phyloP scores from a whole-genome alignment of 257 asterid genomes.

The Nicotiana knightiana region DNA sequence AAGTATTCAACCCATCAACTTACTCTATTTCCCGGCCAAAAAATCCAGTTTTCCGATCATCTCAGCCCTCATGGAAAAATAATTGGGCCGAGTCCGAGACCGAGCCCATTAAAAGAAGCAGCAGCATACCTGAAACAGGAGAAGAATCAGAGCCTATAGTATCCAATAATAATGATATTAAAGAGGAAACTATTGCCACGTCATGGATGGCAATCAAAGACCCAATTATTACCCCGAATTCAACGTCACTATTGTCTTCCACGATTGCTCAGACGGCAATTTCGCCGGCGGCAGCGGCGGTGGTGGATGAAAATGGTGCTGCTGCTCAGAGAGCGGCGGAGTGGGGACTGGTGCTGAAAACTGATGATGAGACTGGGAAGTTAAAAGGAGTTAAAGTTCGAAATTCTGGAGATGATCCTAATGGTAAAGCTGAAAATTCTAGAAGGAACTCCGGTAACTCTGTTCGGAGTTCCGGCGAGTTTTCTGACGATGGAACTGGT shows the following conservation, averaged over 20 bases:
- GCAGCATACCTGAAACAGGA: neutral
- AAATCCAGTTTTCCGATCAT: constrained; percentile 32
- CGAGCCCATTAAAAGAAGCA: neutral
- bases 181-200: constrained; percentile 14
- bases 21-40: constrained; percentile 19
- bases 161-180: constrained; percentile 18
- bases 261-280: constrained; percentile 8
- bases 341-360: constrained; percentile 86
- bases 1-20: constrained; percentile 73
- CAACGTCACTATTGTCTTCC: neutral
- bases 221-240: constrained; percentile 2
- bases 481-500: constrained; percentile 68
- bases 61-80: constrained; percentile 46
- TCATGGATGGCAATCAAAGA: constrained; percentile 95
- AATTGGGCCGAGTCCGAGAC: constrained; percentile 21
- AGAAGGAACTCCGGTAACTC: constrained; percentile 76
- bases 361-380: constrained; percentile 79
- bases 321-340: constrained; percentile 94
- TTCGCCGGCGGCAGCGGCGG: constrained; percentile 13
- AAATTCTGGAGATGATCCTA: constrained; percentile 65
- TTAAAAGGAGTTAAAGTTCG: constrained; percentile 80
- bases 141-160: neutral
- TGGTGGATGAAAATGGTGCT: constrained; percentile 35
- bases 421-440: constrained; percentile 22
- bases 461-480: constrained; percentile 63